A percentile compares a stretch with the other conserved stretches of the same genome.
These are phyloP conservation scores for Gaertneriomyces sp. DNA, from an alignment of 192 early-diverging fungal species.

Conservation along the genomic window DNA sequence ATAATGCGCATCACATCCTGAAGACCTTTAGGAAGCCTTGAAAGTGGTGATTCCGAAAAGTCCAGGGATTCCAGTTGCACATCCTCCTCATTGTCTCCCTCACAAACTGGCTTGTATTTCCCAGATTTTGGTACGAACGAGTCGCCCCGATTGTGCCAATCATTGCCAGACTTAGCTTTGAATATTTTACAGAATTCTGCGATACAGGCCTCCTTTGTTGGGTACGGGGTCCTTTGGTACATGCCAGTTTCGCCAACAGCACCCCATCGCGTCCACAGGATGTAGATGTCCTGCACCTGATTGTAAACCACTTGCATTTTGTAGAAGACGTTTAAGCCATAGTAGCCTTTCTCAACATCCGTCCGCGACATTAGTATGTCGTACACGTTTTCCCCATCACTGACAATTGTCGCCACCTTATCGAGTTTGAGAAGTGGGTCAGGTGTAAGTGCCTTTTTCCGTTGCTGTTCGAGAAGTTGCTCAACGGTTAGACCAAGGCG, in stretches of 20 bases:
- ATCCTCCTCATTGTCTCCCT: conserved; percentile 1
- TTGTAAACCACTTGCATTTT: conserved; percentile 58
- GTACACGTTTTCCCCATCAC: conserved; percentile 31
- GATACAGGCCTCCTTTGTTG: conserved; percentile 25
- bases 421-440: conserved; percentile 14
- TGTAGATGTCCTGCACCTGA: conserved; percentile 34
- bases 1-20: conserved; percentile 28
- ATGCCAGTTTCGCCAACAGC: conserved; percentile 21
- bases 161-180: conserved; percentile 37
- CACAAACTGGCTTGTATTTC: conserved; percentile 18
- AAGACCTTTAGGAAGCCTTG: conserved; percentile 4
- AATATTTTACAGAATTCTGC: conserved; percentile 38
- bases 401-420: conserved; percentile 17
- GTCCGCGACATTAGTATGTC: conserved; percentile 48
- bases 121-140: conserved; percentile 28
- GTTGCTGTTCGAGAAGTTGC: conserved; percentile 9
- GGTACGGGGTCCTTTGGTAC: conserved; percentile 32
- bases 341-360: conserved; percentile 36
- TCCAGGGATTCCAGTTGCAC: conserved; percentile 25
- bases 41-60: conserved; percentile 11
- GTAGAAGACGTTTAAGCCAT: conserved; percentile 49
- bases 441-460: conserved; percentile 15
- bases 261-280: conserved; percentile 37
- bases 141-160: conserved; percentile 15
- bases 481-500: conserved; percentile 16